Evolutionary conservation across 1,139 yeast species (phyloP).

Genomic region (Kluyveromyces sp.): DNA sequence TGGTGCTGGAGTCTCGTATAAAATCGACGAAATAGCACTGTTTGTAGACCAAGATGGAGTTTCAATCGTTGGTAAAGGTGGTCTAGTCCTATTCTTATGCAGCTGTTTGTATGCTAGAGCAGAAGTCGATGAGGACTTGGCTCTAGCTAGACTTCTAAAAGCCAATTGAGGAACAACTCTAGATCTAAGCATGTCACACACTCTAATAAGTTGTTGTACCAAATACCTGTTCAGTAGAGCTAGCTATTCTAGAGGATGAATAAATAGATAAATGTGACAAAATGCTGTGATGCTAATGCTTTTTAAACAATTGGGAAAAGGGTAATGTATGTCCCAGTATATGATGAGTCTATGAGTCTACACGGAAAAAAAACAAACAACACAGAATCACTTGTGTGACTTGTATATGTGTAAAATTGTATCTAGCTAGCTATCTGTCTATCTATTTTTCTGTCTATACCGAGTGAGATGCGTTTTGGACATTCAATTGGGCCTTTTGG

Average conservation of each 20-base stretch:
- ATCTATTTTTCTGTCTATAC: too few species aligned
- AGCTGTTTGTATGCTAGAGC: slow-evolving; percentile 91
- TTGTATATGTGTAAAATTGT: too few species aligned
- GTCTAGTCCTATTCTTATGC: slow-evolving; percentile 79
- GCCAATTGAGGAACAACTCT: neutral
- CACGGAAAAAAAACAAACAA: too few species aligned
- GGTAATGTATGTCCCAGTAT: too few species aligned
- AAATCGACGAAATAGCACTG: slow-evolving; percentile 89
- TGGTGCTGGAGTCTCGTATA: slow-evolving; percentile 86
- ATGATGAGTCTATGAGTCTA: too few species aligned
- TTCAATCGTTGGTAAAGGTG: slow-evolving; percentile 90
- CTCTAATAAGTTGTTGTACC: neutral
- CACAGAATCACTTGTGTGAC: too few species aligned
- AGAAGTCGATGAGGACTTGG: slow-evolving; percentile 61
- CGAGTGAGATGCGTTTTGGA: too few species aligned
- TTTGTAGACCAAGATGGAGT: slow-evolving; percentile 94
- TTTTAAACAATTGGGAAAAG: too few species aligned
- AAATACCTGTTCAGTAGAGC: neutral
- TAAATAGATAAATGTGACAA: too few species aligned
- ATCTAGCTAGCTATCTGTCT: too few species aligned
- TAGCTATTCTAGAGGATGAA: neutral
- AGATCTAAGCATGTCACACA: neutral
- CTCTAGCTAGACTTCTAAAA: slow-evolving; percentile 3
- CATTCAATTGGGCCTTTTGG: too few species aligned
- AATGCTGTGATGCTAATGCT: too few species aligned